Conservation (phyloP, 2,329 filamentous ascomycete genomes). For the Xylariales sp. region DNA sequence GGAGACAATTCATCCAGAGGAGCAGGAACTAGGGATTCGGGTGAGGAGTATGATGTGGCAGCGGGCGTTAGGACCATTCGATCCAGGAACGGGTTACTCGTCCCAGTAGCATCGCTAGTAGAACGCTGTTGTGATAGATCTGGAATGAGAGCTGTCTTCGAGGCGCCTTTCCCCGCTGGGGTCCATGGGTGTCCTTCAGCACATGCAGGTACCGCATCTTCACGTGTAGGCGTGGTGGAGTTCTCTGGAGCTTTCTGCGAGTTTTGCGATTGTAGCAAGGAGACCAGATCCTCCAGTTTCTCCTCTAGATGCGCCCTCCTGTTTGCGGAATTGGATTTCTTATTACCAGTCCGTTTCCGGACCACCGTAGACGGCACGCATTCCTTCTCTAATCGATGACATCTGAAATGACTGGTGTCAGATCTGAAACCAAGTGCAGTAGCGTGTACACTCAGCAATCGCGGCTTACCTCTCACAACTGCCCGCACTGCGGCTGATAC, state of each 20-base stretch:
- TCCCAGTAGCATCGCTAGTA: not conserved
- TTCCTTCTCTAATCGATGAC: conserved; percentile 9
- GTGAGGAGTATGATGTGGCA: not conserved
- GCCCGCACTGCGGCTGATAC: conserved; percentile 6
- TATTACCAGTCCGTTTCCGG: conserved; percentile 16
- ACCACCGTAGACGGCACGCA: conserved; percentile 8
- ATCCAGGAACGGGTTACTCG: not conserved
- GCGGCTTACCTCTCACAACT: conserved; percentile 8
- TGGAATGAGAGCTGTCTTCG: not conserved
- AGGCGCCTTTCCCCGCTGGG: not conserved
- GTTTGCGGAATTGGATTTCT: conserved; percentile 10
- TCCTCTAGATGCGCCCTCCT: conserved; percentile 20
- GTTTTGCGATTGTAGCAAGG: conserved; percentile 23
- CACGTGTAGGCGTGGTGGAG: not conserved
- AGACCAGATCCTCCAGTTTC: conserved; percentile 24
- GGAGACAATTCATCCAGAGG: conserved; percentile 11
- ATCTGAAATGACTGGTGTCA: conserved; percentile 1
- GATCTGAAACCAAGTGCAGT: not conserved
- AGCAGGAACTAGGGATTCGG: not conserved
- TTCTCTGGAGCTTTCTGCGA: not conserved
- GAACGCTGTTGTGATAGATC: not conserved
- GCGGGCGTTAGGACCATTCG: not conserved
- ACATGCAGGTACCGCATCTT: not conserved
- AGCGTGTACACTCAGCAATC: not conserved
- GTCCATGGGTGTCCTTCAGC: not conserved